These are phyloP conservation scores for Pluteus cervinus DNA, from an alignment of 768 basidiomycete species.

Conservation along the genomic window DNA sequence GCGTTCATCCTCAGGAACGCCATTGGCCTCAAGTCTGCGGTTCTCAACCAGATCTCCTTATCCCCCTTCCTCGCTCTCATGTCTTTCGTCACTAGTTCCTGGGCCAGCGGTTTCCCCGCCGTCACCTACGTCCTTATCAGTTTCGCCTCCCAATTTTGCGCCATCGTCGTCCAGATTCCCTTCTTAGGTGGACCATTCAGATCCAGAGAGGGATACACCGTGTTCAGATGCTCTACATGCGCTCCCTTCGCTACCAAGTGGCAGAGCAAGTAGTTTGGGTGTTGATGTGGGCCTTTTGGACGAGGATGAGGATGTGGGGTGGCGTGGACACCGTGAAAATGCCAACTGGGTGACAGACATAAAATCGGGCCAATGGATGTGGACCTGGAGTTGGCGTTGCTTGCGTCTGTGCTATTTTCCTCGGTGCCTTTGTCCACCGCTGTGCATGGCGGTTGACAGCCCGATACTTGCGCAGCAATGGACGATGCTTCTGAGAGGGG, in stretches of 20 bases:
- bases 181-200: no score
- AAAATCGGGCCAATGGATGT: neutral
- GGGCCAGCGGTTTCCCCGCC: conserved; percentile 11
- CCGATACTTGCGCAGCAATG: no score
- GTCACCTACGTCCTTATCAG: conserved; percentile 9
- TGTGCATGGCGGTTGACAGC: no score
- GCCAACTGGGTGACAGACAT: conserved; percentile 10
- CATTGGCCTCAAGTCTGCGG: neutral
- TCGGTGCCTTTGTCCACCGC: no score
- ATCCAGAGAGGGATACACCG: no score
- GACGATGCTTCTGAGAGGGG: no score
- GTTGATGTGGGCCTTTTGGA: conserved; percentile 20
- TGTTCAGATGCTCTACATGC: conserved; percentile 14
- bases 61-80: neutral
- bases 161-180: conserved; percentile 5
- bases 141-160: conserved; percentile 8
- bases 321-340: no score
- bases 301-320: no score
- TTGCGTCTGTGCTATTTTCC: neutral
- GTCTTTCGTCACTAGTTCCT: neutral
- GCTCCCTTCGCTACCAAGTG: conserved; percentile 23
- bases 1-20: neutral
- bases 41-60: neutral
- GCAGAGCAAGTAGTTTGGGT: conserved; percentile 25
- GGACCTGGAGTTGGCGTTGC: neutral